Evolutionary conservation across 768 basidiomycete species (phyloP).

Genomic region (Kwoniella sp.): DNA sequence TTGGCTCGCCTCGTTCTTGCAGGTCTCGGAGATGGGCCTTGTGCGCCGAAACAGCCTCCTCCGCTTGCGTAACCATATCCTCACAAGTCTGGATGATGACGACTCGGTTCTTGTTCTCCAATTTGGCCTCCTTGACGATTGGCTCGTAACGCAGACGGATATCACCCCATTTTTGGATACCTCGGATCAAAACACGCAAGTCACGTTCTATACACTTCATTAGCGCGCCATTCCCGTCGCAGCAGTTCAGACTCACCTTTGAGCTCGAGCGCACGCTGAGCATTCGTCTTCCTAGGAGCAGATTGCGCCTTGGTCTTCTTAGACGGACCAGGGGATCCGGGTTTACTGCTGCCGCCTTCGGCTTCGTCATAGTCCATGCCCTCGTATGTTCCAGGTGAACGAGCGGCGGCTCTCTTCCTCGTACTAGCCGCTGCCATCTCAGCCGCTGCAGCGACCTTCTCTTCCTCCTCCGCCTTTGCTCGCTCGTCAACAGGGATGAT

Average conservation of each 20-base stretch:
- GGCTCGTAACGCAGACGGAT: conserved; percentile 89
- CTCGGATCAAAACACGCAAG: conserved; percentile 89
- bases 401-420: conserved; percentile 79
- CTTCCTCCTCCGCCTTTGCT: conserved; percentile 77
- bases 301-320: conserved; percentile 62
- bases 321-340: conserved; percentile 65
- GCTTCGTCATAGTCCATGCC: conserved; percentile 69
- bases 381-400: conserved; percentile 70
- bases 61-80: conserved; percentile 85
- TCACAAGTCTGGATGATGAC: conserved; percentile 89
- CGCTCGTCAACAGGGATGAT: conserved; percentile 95
- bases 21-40: conserved; percentile 76
- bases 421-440: conserved; percentile 68
- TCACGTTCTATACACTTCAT: conserved; percentile 69
- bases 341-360: conserved; percentile 62
- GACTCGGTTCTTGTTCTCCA: conserved; percentile 88
- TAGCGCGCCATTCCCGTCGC: too few relatives aligned
- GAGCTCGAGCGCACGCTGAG: conserved; percentile 91
- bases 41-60: conserved; percentile 78
- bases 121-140: conserved; percentile 86
- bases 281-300: conserved; percentile 81
- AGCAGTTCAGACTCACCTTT: conserved; percentile 60
- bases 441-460: conserved; percentile 64
- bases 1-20: conserved; percentile 77
- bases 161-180: conserved; percentile 97